phyloP scores from a whole-genome alignment of 2,329 filamentous ascomycete species.

The Epichloe glyceriae region DNA sequence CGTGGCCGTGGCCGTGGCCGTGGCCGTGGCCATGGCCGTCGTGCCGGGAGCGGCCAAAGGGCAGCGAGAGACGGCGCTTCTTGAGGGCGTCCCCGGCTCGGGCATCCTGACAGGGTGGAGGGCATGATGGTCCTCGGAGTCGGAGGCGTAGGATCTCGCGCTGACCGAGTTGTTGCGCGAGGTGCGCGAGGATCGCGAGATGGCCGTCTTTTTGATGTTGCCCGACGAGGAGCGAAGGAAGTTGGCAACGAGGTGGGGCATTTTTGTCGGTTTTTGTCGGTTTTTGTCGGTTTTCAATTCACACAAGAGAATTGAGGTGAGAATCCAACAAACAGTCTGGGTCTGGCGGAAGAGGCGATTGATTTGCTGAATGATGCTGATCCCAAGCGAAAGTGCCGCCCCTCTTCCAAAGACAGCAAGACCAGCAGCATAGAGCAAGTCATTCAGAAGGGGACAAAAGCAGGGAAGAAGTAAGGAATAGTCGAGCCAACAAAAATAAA shows the following conservation, averaged over 20 bases:
- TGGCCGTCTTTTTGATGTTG: conserved; percentile 32
- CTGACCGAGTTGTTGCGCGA: conserved; percentile 17
- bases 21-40: not conserved
- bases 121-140: conserved; percentile 19
- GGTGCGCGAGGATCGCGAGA: conserved; percentile 18
- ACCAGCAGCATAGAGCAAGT: too few species aligned
- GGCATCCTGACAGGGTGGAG: conserved; percentile 22
- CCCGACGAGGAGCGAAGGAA: conserved; percentile 46
- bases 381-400: too few species aligned
- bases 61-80: conserved; percentile 29
- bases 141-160: conserved; percentile 22
- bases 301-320: too few species aligned
- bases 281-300: too few species aligned
- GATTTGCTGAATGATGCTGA: too few species aligned
- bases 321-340: too few species aligned
- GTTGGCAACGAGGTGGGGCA: conserved; percentile 45
- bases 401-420: too few species aligned
- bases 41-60: conserved; percentile 18
- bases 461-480: too few species aligned
- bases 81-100: conserved; percentile 25
- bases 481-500: not conserved
- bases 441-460: not conserved
- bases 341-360: too few species aligned
- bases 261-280: conserved; percentile 12
- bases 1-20: conserved; percentile 21